Base-by-base conservation (phyloP, 2,329 filamentous ascomycete genomes). In the Aureobasidium pullulans region DNA sequence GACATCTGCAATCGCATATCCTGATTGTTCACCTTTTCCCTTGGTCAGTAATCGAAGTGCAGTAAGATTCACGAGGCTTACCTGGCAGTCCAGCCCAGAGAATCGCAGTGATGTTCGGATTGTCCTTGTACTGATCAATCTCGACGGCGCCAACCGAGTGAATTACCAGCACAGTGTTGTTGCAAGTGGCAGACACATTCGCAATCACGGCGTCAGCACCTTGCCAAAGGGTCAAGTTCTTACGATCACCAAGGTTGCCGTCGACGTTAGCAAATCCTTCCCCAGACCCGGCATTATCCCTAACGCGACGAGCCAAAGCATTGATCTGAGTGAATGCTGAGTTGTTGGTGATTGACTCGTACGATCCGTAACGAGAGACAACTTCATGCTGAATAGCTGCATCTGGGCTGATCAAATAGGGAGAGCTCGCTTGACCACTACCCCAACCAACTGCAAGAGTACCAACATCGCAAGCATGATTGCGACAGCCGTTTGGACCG, bases 141-240 rank as follows among this genome's bases (percentile, higher is more conserved):
- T 94, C 75, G 3, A 93, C 87, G 0, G 90, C 84, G 0, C 90
- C 90, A 1, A 85, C 82, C 1, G 88, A 89, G 76, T 96, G 92
- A 58, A 96, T 86, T 60, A 96, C 84, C 10, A 96, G 88, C 61
- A 96, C 87, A 9, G 90, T 95, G 79, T 96, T 95, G 75, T 85
- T 84, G 77, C 86, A 90, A 62, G 60, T 46, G 9, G 48, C 52
- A 31, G 62, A 58, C n/a, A 65, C 63, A 34, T 84, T 70, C 9
- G 84, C 79, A 1, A 89, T 84, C 10, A 95, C 89, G 47, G 86
- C 89, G 73, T 88, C 82, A 73, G 46, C 44, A 34, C 75, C 73
- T 63, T 72, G 68, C 77, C 77, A 79, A 8, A 76, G 72, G 34
- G 78, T 72, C 13, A 80, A 68, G 62, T 79, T 73, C 57, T 75